Evolutionary conservation across 2,329 filamentous ascomycete species (phyloP), one percentile per base, ranked within the genome.

Genomic region (Phaeoacremonium minimum): DNA sequence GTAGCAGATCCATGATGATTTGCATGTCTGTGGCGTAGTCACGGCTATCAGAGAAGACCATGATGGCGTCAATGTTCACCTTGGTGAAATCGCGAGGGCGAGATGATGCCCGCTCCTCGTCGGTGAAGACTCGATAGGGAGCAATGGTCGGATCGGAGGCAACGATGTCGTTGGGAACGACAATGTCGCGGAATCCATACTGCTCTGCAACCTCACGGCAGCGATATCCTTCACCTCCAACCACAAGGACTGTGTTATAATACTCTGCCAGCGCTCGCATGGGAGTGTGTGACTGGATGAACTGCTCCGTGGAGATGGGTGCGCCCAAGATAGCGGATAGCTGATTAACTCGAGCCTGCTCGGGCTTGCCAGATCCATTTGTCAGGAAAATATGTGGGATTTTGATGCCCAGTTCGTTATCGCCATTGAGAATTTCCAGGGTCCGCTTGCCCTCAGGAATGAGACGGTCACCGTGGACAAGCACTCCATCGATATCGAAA

Each of bases 321-420:
- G 73, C 73, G 40, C 74, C 62, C 31, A 87, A 69, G 44, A 87
- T 85, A 55, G 76, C 75, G 45, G 75, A 71, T 14, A 87, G 73
- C 60, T 87, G 82, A 40, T 80, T 69, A 50, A 76, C 77, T 42
- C 82, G 80, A 22, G 76, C 70, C 38, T 64, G 56, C 60, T 87
- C 83, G 15, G 77, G 77, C 71, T 86, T 86, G 48, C 83, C 83
- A 35, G 80, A 83, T 46, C 82, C 82, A 66, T 87, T 87, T 55
- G 83, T 87, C 38, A 87, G 65, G 64, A 87, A 82, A 56, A 86
- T 85, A 67, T 86, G 69, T 42, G 82, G 71, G 42, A 87, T 87
- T 72, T 83, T 85, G 67, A 87, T 86, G 42, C 83, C 83, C 33
- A 87, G 77, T 64, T 87, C 80, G 61, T 85, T 85, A 62, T 85